phyloP scores from a whole-genome alignment of 2,329 filamentous ascomycete genomes.

The Beauveria asiatica region DNA sequence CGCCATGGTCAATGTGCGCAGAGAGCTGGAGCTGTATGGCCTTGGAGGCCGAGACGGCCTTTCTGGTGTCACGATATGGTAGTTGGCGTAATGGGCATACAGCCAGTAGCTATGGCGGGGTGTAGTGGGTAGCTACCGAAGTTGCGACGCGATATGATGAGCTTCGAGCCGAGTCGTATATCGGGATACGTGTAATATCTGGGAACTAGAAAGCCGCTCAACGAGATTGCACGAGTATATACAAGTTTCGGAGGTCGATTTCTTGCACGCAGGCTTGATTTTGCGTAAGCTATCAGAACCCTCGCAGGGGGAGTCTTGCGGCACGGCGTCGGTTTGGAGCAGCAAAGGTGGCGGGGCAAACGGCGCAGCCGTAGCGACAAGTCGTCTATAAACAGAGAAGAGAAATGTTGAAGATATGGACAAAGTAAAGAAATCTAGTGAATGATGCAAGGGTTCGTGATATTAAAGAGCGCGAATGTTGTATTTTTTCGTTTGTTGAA shows the following conservation, averaged over 20 bases:
- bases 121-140: background rate
- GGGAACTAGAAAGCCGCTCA: background rate
- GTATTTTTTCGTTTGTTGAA: background rate
- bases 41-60: background rate
- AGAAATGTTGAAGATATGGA: background rate
- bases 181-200: background rate
- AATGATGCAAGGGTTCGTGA: background rate
- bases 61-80: constrained; percentile 3
- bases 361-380: constrained; percentile 2
- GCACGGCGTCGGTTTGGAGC: background rate
- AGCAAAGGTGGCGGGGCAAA: background rate
- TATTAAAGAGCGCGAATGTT: constrained; percentile 2
- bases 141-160: background rate
- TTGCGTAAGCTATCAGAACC: background rate
- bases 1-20: constrained; percentile 12
- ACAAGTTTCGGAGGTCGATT: background rate
- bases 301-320: background rate
- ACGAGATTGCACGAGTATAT: background rate
- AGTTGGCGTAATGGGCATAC: constrained; percentile 28
- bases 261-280: background rate
- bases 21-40: constrained; percentile 12
- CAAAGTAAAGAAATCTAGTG: constrained; percentile 7
- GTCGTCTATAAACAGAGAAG: background rate
- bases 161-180: background rate
- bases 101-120: constrained; percentile 18